phyloP scores from a whole-genome alignment of 306 rosid genomes.

The Prosopis cineraria region DNA sequence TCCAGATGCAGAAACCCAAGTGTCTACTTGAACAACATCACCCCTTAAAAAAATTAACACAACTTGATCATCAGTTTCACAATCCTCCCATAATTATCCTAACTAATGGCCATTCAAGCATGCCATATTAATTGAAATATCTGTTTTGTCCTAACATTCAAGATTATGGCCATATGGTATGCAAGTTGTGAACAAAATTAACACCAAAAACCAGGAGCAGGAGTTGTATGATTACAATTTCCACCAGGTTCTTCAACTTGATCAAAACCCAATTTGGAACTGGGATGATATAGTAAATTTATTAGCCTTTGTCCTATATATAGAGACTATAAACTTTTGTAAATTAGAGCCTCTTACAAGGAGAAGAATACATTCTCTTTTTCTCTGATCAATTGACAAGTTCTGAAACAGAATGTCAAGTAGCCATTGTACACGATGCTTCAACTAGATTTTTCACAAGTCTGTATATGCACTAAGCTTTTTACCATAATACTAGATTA shows the following conservation, averaged over 20 bases:
- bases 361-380: background rate
- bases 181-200: background rate
- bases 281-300: background rate
- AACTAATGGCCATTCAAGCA: background rate
- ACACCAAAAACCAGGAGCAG: background rate
- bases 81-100: constrained; percentile 8
- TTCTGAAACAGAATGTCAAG: constrained; percentile 18
- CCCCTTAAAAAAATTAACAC: constrained; percentile 61
- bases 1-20: constrained; percentile 89
- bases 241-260: background rate
- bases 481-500: constrained; percentile 12
- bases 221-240: background rate
- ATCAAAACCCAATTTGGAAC: background rate
- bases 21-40: constrained; percentile 93
- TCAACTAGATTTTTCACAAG: background rate
- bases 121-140: background rate
- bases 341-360: background rate
- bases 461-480: background rate
- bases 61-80: constrained; percentile 35
- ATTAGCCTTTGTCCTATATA: background rate
- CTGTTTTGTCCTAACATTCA: background rate
- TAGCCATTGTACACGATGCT: background rate
- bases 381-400: background rate
- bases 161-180: background rate
- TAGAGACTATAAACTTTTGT: background rate